Evolutionary conservation across 177 flowering plant species (phyloP), one percentile per base, ranked within the genome.

Genomic region (Telopea speciosissima): DNA sequence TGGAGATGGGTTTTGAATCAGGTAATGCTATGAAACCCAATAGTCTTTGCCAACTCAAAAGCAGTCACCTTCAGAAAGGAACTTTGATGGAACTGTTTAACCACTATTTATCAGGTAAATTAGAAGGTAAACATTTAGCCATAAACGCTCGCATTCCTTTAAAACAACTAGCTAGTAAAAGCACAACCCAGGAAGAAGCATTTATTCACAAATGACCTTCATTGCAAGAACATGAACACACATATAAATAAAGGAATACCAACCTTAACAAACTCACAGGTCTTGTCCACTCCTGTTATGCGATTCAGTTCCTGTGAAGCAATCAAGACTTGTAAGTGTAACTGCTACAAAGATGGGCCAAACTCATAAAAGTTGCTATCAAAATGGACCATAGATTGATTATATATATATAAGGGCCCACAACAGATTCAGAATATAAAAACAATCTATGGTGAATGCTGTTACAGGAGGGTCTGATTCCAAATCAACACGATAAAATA

Each of bases 261-360:
- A 45, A 89, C 99, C 91, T 96, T 91, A 22, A 88, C 89, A 81
- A 91, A 93, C 75, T 85, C 71, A 68, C 98, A 96, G 67, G 92
- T 88, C 70, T 81, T 82, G 75, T 96, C 90, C 73, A 93, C 85
- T 81, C 95, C 95, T 52, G 87, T 90, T 71, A 77, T 62, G 44
- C 86, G 81, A 77, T 96, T 96, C 65, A 93, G 80, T 79, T 73
- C 89, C 99, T 95, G 80, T 14, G 49, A 42, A 71, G 64, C 62
- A 79, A 62, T n/a, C 54, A 71, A 17, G 49, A 49, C 54, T 11
- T 49, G 19, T 31, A 22, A 31, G 10, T 56, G 59, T 23, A 65
- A 49, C 24, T 36, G 31, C 54, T 19, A 63, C 45, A 70, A 26
- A 62, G 44, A 24, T n/a, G 61, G 66, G 17, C 4, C 40, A 28